Percentiles rank a stretch among this genome's conserved stretches.
Conservation (phyloP, 2,329 filamentous ascomycete genomes). For the Neofusicoccum kwambonambiense region DNA sequence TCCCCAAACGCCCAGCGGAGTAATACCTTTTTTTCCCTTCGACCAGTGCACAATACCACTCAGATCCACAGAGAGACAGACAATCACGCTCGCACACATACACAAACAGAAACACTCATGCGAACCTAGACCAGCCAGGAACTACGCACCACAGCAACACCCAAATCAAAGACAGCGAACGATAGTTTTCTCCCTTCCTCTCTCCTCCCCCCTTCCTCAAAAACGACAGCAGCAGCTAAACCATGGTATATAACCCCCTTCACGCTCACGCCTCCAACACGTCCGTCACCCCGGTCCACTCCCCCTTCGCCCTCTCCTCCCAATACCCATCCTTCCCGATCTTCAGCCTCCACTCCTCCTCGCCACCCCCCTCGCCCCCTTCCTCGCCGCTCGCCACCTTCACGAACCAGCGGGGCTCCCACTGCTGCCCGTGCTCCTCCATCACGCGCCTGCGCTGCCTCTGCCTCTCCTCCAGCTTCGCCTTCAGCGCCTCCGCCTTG, state of each 20-base stretch:
- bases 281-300: slow-evolving; percentile 61
- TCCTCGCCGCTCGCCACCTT: slow-evolving; percentile 51
- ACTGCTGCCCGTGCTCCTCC: slow-evolving; percentile 70
- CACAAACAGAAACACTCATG: no score
- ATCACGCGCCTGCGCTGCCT: slow-evolving; percentile 69
- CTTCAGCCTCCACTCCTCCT: slow-evolving; percentile 63
- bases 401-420: slow-evolving; percentile 82
- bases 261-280: slow-evolving; percentile 47
- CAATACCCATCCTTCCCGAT: slow-evolving; percentile 86
- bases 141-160: no score
- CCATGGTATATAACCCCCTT: no score
- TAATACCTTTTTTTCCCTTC: no score
- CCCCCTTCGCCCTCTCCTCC: slow-evolving; percentile 72
- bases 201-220: not conserved
- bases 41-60: no score
- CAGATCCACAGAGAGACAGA: no score
- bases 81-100: no score
- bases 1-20: no score
- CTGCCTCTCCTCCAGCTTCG: slow-evolving; percentile 81
- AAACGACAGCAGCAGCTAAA: no score
- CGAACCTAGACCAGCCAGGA: no score
- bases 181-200: no score
- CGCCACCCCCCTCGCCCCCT: slow-evolving; percentile 33
- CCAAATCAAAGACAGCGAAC: no score
- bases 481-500: slow-evolving; percentile 79